These are phyloP conservation scores for Pharnaceum exiguum DNA, from an alignment of 148 eudicot species.

Conservation along the genomic window DNA sequence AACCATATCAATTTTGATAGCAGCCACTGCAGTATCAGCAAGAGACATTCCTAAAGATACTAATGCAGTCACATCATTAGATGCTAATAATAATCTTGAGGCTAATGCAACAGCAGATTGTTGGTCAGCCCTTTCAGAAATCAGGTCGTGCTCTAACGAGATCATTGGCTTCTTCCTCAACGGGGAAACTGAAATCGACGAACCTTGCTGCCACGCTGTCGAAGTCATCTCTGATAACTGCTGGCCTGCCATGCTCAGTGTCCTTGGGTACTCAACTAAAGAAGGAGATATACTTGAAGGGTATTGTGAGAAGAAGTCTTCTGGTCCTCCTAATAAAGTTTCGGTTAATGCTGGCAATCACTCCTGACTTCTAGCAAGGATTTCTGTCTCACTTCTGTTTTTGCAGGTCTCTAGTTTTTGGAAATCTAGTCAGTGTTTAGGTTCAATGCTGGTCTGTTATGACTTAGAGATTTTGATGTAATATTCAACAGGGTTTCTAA, in stretches of 20 bases:
- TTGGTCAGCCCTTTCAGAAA: constrained; percentile 42
- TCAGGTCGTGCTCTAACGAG: constrained; percentile 49
- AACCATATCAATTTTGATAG: background rate
- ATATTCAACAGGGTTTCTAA: too few relatives aligned
- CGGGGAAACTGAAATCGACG: constrained; percentile 38
- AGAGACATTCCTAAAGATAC: constrained; percentile 6
- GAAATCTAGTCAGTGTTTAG: too few relatives aligned
- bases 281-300: constrained; percentile 42
- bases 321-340: too few relatives aligned
- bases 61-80: background rate
- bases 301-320: constrained; percentile 39
- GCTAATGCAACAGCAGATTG: constrained; percentile 29
- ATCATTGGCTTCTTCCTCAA: constrained; percentile 43
- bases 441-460: too few relatives aligned
- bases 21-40: background rate
- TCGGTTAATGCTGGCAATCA: too few relatives aligned
- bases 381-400: too few relatives aligned
- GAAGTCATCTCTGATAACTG: constrained; percentile 31
- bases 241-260: constrained; percentile 47
- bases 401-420: too few relatives aligned
- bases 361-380: too few relatives aligned
- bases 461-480: too few relatives aligned
- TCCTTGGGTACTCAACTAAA: constrained; percentile 41
- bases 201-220: constrained; percentile 45
- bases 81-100: background rate